Base-by-base conservation (phyloP, 2,329 filamentous ascomycete species). In the Claviceps quebecensis region DNA sequence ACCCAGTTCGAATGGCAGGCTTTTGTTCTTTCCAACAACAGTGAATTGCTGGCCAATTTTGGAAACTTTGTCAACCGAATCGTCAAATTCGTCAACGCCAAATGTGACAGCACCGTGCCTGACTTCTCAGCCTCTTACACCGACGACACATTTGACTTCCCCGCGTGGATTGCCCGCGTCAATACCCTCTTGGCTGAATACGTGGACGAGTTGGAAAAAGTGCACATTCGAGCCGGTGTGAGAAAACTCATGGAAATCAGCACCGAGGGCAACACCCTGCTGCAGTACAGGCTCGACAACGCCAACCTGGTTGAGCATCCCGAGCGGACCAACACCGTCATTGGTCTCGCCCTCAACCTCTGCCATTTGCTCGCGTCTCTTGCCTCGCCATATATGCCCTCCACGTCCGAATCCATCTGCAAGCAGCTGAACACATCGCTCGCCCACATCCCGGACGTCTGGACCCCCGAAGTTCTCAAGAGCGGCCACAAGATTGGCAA, bases 1-100 rank as follows among this genome's bases (percentile, higher is more conserved):
- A 85, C 87, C 0, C 86, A 95, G 63, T 95, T 95, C 65, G 85
- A 91, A 65, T 95, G 89, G 89, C 79, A 74, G 53, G 77, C 83
- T 45, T 94, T 95, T 68, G 84, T 93, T 55, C 77, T 81, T 38
- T 76, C 79, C 58, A 95, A 95, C 75, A 95, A 96, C 73, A 89
- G 85, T 62, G 87, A 93, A 63, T 77, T 96, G n/a, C 68, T 86
- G 48, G 83, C 83, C 65, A 86, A 85, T 66, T 72, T 86, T 41
- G 83, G 83, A 51, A 88, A 89, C 67, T 80, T 87, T 59, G 81
- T 85, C 63, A 84, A 86, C 67, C 76, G 84, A 51, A 73, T 86
- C 29, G 73, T 87, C 68, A 88, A 88, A 69, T 85, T 87, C 63
- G 77, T 84, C 66, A 81, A 87, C 67, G 75, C 84, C 60, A 89